These are phyloP conservation scores for Dorcoceras hygrometricum DNA, from an alignment of 257 asterid genomes.

Conservation along the genomic window DNA sequence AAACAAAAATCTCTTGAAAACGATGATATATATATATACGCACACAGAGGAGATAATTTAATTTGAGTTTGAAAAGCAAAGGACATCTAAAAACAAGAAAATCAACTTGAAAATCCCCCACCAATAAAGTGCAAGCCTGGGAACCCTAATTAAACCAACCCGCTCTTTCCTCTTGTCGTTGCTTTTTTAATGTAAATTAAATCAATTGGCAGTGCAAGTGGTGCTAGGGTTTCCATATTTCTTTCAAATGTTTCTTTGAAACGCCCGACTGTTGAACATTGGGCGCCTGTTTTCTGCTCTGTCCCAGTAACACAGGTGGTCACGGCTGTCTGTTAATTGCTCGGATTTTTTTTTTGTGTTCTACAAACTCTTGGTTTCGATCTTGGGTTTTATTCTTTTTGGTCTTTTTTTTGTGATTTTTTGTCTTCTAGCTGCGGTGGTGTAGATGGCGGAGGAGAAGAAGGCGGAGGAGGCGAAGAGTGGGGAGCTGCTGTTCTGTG, in stretches of 20 bases:
- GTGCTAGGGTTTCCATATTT: slow-evolving; percentile 43
- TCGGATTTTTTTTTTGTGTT: slow-evolving; percentile 11
- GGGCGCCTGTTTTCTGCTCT: slow-evolving; percentile 5
- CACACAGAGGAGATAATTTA: no score
- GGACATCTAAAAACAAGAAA: background rate
- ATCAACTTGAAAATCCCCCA: background rate
- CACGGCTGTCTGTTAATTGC: slow-evolving; percentile 16
- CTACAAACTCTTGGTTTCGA: slow-evolving; percentile 17
- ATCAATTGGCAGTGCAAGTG: slow-evolving; percentile 15
- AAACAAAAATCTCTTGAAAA: no score
- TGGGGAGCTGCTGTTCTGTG: slow-evolving; percentile 90
- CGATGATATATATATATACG: no score
- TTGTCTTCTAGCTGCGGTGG: slow-evolving; percentile 33
- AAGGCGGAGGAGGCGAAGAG: slow-evolving; percentile 51
- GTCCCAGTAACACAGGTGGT: slow-evolving; percentile 37
- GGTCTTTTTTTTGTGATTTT: slow-evolving; percentile 16
- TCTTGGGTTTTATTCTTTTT: slow-evolving; percentile 26
- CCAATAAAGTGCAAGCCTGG: slow-evolving; percentile 30
- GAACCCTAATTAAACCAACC: slow-evolving; percentile 26
- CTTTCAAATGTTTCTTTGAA: slow-evolving; percentile 34
- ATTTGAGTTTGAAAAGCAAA: no score
- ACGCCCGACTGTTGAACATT: slow-evolving; percentile 21
- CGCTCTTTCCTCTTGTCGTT: background rate
- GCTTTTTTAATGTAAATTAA: slow-evolving; percentile 14
- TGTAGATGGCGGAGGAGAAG: slow-evolving; percentile 68